These are phyloP conservation scores for Echinochloa phyllopogon DNA, from an alignment of 176 grass and related monocot species.

Conservation along the genomic window DNA sequence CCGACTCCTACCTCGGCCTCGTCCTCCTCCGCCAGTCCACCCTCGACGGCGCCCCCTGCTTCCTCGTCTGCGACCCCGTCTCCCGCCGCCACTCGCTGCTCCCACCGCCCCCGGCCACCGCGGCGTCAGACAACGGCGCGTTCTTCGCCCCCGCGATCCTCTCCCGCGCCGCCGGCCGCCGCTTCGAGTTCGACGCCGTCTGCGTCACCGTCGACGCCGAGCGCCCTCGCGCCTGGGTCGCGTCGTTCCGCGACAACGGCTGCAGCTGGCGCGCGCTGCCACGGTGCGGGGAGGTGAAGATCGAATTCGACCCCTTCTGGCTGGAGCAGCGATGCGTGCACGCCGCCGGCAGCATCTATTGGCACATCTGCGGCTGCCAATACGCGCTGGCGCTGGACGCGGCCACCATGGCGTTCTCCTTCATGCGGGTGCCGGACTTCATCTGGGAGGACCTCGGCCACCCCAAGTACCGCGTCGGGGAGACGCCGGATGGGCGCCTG, in stretches of 20 bases:
- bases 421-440: neutral
- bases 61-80: neutral
- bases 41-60: too few species aligned
- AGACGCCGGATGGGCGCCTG: neutral
- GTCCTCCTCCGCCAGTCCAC: neutral
- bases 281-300: neutral
- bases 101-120: neutral
- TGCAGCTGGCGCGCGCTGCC: neutral
- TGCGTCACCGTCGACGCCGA: neutral
- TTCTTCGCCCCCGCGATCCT: conserved; percentile 1
- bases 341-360: conserved; percentile 14
- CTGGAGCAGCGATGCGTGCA: neutral
- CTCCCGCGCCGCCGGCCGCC: neutral
- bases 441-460: neutral
- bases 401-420: neutral
- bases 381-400: neutral
- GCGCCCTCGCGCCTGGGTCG: neutral
- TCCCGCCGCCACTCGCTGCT: neutral
- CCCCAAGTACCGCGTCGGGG: neutral
- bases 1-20: conserved; percentile 23
- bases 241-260: neutral
- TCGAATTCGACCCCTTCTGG: neutral
- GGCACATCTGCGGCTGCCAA: conserved; percentile 4
- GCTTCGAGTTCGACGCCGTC: conserved; percentile 1
- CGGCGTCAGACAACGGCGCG: neutral